Evolutionary conservation across 305 asterid species (phyloP), one percentile per base, ranked within the genome.

Genomic region (Stenogyne calaminthoides): DNA sequence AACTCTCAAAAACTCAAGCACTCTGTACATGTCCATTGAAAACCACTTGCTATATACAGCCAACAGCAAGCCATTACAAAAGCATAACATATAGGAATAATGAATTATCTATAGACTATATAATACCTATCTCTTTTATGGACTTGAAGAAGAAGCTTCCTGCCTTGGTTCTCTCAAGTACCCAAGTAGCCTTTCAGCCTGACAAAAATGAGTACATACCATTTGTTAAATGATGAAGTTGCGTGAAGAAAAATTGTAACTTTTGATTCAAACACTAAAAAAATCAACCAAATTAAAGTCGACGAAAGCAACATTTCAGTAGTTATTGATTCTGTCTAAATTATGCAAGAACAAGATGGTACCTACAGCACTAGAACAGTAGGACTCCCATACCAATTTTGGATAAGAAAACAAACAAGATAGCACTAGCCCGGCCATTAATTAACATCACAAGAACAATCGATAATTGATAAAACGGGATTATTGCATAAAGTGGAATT

Each of bases 101-200:
- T 63, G 74, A 69, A 71, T 36, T 82, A 73, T 74, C 70, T 74
- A 71, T 25, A 55, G 25, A 19, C 77, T 79, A 71, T 79, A 71
- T 25, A 51, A 60, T 79, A 75, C 84, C 86, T 82, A 71, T 27
- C 56, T 56, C 64, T 64, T 44, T 76, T 83, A 86, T 27, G 97
- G 88, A 63, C 88, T 86, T 60, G 92, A 90, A 20, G 90, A 79
- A 55, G 91, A 91, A 81, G 93, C 97, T 81, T 88, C 98, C 44
- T 87, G 95, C 60, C 99, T 92, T 70, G 95, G 88, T 79, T 92
- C 99, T 83, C 99, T 89, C 89, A 95, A 85, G 88, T 85, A 88
- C 69, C 85, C 92, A 32, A 95, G 96, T 75, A 95, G 94, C 44
- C 87, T 89, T 77, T 95, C 99, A 67, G 97, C 98, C 99, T 95